These are phyloP conservation scores for Exophiala dermatitidis DNA, from an alignment of 2,329 filamentous ascomycete species.

Conservation along the genomic window DNA sequence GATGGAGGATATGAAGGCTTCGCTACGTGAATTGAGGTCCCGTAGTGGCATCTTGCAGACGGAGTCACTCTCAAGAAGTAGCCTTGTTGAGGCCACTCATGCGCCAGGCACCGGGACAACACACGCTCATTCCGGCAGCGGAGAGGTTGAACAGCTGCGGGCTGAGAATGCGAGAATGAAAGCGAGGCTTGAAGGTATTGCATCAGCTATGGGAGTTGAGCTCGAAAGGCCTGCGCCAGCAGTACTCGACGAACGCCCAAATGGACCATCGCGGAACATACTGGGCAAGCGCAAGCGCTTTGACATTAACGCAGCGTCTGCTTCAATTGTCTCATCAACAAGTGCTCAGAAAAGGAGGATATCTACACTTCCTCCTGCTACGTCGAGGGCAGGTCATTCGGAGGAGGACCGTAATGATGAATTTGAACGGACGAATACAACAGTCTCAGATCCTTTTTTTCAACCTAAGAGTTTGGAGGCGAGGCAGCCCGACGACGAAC, in stretches of 20 bases:
- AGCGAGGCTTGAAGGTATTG: slow-evolving; percentile 16
- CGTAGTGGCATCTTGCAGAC: background rate
- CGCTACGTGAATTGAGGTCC: slow-evolving; percentile 15
- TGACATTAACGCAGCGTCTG: too few relatives aligned
- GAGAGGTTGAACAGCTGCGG: slow-evolving; percentile 18
- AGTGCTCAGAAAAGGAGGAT: too few relatives aligned
- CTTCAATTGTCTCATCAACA: too few relatives aligned
- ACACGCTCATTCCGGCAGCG: slow-evolving; percentile 7
- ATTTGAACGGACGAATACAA: too few relatives aligned
- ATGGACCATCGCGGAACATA: background rate
- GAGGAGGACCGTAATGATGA: too few relatives aligned
- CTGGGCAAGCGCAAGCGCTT: slow-evolving; percentile 23
- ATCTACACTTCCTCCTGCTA: too few relatives aligned
- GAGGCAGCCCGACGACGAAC: too few relatives aligned
- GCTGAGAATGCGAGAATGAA: slow-evolving; percentile 24
- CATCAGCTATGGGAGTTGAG: slow-evolving; percentile 9
- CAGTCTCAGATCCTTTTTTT: too few relatives aligned
- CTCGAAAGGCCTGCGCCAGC: background rate
- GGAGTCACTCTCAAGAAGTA: background rate
- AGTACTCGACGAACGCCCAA: background rate
- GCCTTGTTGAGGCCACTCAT: slow-evolving; percentile 7
- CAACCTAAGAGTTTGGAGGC: too few relatives aligned
- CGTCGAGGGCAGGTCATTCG: too few relatives aligned
- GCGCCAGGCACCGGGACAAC: slow-evolving; percentile 9
- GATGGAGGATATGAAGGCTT: slow-evolving; percentile 15